A percentile compares a stretch with the other conserved stretches of the same genome.
phyloP scores from a whole-genome alignment of 2,329 filamentous ascomycete genomes.

The Calonectria naviculata region DNA sequence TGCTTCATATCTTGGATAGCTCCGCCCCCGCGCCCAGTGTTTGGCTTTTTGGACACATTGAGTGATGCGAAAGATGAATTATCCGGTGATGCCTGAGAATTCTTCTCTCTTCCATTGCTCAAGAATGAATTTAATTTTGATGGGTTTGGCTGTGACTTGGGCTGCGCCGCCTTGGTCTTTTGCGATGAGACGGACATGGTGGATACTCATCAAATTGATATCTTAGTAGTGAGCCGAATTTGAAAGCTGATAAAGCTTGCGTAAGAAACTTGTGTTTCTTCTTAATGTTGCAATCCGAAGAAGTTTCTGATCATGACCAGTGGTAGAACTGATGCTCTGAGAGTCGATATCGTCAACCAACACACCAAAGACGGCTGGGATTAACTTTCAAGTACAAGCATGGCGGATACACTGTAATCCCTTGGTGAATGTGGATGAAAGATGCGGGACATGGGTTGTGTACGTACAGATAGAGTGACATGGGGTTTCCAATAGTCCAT shows the following conservation, averaged over 20 bases:
- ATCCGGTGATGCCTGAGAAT: background rate
- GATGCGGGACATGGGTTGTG: background rate
- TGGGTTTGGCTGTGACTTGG: background rate
- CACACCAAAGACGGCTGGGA: background rate
- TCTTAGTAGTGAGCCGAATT: background rate
- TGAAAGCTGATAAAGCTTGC: background rate
- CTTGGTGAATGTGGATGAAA: background rate
- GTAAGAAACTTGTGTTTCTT: background rate
- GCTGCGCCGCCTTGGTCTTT: background rate
- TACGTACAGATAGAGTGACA: background rate
- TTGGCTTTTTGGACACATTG: background rate
- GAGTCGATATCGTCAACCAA: background rate
- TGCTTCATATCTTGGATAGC: background rate
- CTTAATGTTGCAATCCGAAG: background rate
- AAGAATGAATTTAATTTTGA: background rate
- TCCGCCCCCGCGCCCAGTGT: background rate
- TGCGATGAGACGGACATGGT: background rate
- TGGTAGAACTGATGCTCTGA: background rate
- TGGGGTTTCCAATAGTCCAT: background rate
- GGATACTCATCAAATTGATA: background rate
- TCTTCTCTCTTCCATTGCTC: background rate
- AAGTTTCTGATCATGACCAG: background rate
- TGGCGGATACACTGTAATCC: background rate
- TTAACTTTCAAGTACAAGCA: background rate
- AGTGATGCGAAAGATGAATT: background rate